These are phyloP conservation scores for Candida montana DNA, from an alignment of 805 yeast genomes.

Conservation along the genomic window DNA sequence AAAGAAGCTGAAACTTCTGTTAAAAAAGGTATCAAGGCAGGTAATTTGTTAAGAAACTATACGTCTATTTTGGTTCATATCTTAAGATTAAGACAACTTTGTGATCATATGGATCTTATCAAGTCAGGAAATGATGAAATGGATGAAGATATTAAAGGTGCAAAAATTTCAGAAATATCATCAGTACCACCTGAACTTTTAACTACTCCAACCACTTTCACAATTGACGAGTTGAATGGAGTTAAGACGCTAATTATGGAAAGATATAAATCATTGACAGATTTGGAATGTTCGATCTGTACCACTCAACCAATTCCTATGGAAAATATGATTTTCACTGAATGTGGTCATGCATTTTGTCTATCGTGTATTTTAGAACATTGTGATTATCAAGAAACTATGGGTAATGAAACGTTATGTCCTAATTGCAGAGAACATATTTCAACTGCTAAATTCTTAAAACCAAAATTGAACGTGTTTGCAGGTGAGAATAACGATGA, in stretches of 20 bases:
- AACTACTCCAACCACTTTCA: constrained; percentile 4
- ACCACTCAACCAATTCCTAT: constrained; percentile 57
- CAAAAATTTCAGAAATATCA: neutral
- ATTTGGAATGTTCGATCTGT: constrained; percentile 81
- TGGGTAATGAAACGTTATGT: constrained; percentile 48
- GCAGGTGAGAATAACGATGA: constrained; percentile 23
- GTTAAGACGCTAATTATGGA: constrained; percentile 25
- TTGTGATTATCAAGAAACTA: constrained; percentile 56
- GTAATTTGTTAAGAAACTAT: constrained; percentile 66
- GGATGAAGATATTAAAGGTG: constrained; percentile 39
- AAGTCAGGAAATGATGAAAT: constrained; percentile 44
- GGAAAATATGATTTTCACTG: constrained; percentile 53
- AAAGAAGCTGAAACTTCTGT: constrained; percentile 61
- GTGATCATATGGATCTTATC: constrained; percentile 76
- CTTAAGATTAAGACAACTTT: constrained; percentile 76
- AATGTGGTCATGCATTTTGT: constrained; percentile 82
- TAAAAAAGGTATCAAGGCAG: constrained; percentile 51
- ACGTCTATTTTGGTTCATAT: constrained; percentile 80
- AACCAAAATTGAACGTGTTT: constrained; percentile 16
- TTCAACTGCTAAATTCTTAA: constrained; percentile 39
- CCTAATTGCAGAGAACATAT: constrained; percentile 69
- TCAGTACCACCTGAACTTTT: constrained; percentile 21
- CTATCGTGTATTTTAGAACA: constrained; percentile 67
- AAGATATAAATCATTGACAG: constrained; percentile 30
- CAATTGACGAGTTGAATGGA: constrained; percentile 12